These are phyloP conservation scores for Metschnikowia bowlesiae DNA, from an alignment of 805 yeast genomes.

Conservation along the genomic window DNA sequence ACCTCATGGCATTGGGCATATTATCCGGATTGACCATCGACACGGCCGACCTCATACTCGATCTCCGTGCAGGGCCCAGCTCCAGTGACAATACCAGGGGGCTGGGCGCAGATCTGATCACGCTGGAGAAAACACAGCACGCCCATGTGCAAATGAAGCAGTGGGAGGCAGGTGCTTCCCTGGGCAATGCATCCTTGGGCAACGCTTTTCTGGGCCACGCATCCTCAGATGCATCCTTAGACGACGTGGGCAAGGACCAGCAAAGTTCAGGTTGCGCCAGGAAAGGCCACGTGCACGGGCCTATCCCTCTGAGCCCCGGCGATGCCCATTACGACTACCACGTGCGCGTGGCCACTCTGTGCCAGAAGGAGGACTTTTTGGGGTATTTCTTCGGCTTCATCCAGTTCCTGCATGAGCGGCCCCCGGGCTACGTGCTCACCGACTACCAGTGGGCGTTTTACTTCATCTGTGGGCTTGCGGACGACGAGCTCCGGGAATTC, in stretches of 20 bases:
- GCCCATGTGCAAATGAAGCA: not conserved
- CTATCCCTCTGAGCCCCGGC: not conserved
- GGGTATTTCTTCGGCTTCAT: not conserved
- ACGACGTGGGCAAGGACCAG: not conserved
- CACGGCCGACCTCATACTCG: constrained; percentile 1
- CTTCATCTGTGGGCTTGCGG: not conserved
- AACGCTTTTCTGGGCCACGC: not conserved
- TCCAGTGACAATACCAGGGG: not conserved
- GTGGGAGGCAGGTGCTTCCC: not conserved
- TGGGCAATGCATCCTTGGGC: not conserved
- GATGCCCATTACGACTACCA: not conserved
- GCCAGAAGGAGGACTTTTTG: constrained; percentile 1
- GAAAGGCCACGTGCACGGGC: not conserved
- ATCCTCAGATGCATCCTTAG: too few relatives aligned
- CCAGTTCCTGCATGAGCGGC: not conserved
- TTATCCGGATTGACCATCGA: not conserved
- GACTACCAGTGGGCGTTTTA: constrained; percentile 3
- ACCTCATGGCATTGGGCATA: not conserved
- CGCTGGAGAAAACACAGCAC: not conserved
- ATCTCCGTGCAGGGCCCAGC: not conserved
- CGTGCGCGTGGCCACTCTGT: not conserved
- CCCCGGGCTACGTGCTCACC: not conserved
- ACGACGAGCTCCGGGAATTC: not conserved
- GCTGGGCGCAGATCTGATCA: not conserved
- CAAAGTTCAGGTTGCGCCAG: not conserved